Evolutionary conservation across 495 filamentous ascomycete species (phyloP), one percentile per base, ranked within the genome.

Genomic region (Podospora bellae-mahoneyi): DNA sequence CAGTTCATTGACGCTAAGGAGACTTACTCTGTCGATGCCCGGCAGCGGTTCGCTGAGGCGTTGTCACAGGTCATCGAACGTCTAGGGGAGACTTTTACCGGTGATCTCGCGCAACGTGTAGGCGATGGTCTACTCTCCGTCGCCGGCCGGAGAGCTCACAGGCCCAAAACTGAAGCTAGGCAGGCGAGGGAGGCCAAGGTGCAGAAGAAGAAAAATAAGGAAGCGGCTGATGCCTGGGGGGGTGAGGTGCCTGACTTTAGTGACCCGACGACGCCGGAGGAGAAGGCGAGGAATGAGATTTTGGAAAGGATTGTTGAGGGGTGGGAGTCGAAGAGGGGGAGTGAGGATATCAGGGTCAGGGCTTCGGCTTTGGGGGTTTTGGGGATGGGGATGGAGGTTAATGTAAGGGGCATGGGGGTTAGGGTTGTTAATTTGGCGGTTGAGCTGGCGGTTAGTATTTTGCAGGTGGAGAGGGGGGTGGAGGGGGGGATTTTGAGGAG

Each of bases 311-410:
- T 96, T 53, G 83, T 96, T 2, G 78, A 83, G 5, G 90, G 90
- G 5, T 97, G 93, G 93, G 86, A 88, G 64, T 84, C 84, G 56
- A 90, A 85, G 63, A 85, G 87, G 1, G 83, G 85, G 0, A 82
- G 85, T 20, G 93, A 97, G 71, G 92, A 97, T 72, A 80, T 94
- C 2, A 84, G 93, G 16, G 83, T 93, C 53, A 87, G 93, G 5
- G 84, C 91, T 9, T 95, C 92, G 0, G 92, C 92, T 3, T 77
- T 97, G 0, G 91, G 90, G 5, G 85, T 97, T 19, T 81, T 95
- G 20, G 86, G 86, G 0, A 81, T 80, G 0, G 86, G 86, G 0
- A 79, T 93, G 2, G 89, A 93, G 75, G 87, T 85, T 0, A 90
- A 91, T 66, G 78, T 92, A 7, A 76, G 79, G 1, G 89, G 88